Conservation (phyloP, 2,329 filamentous ascomycete species). For the Berkeleyomyces basicola region DNA sequence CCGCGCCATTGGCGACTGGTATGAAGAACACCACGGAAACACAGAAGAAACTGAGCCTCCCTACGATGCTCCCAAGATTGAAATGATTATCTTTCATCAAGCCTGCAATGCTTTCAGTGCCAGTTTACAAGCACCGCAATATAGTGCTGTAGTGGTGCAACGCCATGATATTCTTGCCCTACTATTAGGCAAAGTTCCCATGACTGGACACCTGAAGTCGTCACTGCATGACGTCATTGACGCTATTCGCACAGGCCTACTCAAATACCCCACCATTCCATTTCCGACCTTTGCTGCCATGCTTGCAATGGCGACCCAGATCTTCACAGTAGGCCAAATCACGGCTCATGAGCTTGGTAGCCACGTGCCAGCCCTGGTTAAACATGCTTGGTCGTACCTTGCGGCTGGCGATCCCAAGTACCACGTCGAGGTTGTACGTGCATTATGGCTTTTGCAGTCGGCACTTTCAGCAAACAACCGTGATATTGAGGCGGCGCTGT, state of each 20-base stretch:
- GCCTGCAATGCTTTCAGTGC: conserved; percentile 35
- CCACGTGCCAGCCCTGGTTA: conserved; percentile 52
- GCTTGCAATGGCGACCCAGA: conserved; percentile 24
- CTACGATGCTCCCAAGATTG: conserved; percentile 33
- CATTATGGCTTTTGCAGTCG: conserved; percentile 70
- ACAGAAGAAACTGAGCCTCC: conserved; percentile 45
- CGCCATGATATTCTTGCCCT: conserved; percentile 43
- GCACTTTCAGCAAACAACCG: conserved; percentile 49
- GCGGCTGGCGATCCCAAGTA: conserved; percentile 76
- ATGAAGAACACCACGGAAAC: conserved; percentile 53
- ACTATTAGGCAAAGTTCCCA: conserved; percentile 33
- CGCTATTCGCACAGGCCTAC: conserved; percentile 25
- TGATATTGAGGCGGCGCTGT: conserved; percentile 65
- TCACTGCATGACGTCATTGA: conserved; percentile 2
- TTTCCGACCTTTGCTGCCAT: conserved; percentile 43
- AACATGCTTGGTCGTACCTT: conserved; percentile 62
- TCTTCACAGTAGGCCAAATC: conserved; percentile 6
- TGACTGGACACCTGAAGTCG: not conserved
- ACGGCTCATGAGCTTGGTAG: conserved; percentile 31
- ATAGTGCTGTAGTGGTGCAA: conserved; percentile 33
- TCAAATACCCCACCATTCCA: conserved; percentile 31
- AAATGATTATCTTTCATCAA: conserved; percentile 43
- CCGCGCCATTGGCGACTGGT: conserved; percentile 47
- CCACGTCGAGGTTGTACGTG: conserved; percentile 80
- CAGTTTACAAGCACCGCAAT: conserved; percentile 26